These are phyloP conservation scores for Nymphaea thermarum DNA, from an alignment of 164 flowering plant species.

Conservation along the genomic window DNA sequence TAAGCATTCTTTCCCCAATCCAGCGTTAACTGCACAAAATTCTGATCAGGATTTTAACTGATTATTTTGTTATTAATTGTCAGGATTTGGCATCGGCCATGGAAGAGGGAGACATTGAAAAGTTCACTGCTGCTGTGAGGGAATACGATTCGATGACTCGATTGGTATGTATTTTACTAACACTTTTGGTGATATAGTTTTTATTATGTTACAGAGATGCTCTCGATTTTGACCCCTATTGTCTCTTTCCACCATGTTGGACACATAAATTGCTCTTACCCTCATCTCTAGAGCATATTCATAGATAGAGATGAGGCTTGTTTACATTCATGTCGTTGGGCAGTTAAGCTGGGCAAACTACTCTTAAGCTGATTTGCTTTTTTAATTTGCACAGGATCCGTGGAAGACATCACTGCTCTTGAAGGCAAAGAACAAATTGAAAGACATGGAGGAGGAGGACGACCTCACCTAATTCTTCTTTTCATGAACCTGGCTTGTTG, in stretches of 20 bases:
- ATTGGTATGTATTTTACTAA: constrained; percentile 34
- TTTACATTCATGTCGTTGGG: too few relatives aligned
- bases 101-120: constrained; percentile 78
- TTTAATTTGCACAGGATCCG: constrained; percentile 31
- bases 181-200: not conserved
- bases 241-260: not conserved
- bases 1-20: too few relatives aligned
- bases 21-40: too few relatives aligned
- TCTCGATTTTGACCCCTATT: not conserved
- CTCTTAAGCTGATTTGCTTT: too few relatives aligned
- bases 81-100: constrained; percentile 83
- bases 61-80: constrained; percentile 2
- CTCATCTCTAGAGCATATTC: not conserved
- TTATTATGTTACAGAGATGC: not conserved
- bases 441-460: constrained; percentile 65
- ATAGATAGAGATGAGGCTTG: too few relatives aligned
- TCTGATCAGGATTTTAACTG: too few relatives aligned
- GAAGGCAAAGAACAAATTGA: constrained; percentile 61
- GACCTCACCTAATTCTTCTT: constrained; percentile 42
- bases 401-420: constrained; percentile 73
- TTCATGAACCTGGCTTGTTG: not conserved
- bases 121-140: constrained; percentile 65
- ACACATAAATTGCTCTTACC: not conserved
- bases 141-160: constrained; percentile 92
- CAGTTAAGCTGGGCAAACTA: too few relatives aligned